Evolutionary conservation across 1,284 basidiomycete species (phyloP).

Genomic region (Pseudozyma sp.): DNA sequence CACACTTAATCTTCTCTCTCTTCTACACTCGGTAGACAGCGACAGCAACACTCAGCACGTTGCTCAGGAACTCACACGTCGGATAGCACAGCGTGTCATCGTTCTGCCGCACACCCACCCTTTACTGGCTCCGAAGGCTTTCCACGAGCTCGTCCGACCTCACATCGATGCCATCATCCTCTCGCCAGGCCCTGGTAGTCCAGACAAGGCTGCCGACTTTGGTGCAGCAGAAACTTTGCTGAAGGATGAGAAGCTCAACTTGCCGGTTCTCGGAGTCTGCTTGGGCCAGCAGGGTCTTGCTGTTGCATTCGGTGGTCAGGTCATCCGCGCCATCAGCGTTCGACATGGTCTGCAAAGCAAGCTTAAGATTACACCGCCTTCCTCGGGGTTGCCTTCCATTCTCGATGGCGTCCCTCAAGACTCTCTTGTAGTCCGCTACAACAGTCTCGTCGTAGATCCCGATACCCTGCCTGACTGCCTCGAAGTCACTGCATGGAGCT

Average conservation of each 20-base stretch:
- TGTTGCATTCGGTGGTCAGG: slow-evolving; percentile 78
- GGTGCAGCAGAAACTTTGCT: slow-evolving; percentile 57
- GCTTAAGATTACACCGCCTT: slow-evolving; percentile 24
- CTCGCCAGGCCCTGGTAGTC: slow-evolving; percentile 64
- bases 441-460: slow-evolving; percentile 72
- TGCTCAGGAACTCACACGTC: slow-evolving; percentile 13
- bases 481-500: slow-evolving; percentile 70
- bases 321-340: slow-evolving; percentile 44
- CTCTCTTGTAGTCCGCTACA: slow-evolving; percentile 85
- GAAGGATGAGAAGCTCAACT: slow-evolving; percentile 51
- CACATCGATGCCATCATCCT: slow-evolving; percentile 65
- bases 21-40: slow-evolving; percentile 31
- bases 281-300: slow-evolving; percentile 91
- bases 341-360: slow-evolving; percentile 57
- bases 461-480: slow-evolving; percentile 70
- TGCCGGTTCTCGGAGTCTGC: slow-evolving; percentile 88
- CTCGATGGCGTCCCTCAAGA: slow-evolving; percentile 74
- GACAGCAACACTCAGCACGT: not conserved
- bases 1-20: slow-evolving; percentile 64
- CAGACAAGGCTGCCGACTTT: slow-evolving; percentile 58
- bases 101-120: slow-evolving; percentile 64
- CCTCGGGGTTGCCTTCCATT: slow-evolving; percentile 71
- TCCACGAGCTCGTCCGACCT: slow-evolving; percentile 52
- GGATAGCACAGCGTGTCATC: slow-evolving; percentile 45
- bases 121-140: slow-evolving; percentile 39